Base-by-base conservation (phyloP, 2,329 filamentous ascomycete species). In the Claviceps purpurea region DNA sequence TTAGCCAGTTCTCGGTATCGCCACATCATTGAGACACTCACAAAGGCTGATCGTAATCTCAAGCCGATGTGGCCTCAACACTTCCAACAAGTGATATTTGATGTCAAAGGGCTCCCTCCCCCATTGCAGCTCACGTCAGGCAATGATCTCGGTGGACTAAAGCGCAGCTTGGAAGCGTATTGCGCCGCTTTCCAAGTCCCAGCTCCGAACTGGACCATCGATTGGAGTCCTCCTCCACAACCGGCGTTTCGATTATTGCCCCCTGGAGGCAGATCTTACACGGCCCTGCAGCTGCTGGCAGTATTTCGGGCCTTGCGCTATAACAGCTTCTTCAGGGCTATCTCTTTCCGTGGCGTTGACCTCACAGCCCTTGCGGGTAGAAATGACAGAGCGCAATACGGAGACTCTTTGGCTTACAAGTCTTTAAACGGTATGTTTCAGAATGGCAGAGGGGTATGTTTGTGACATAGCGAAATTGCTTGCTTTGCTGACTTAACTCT, bases 11-110 rank as follows among this genome's bases (percentile, higher is more conserved):
- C 74, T 26, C 71, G 76, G 58, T 77, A 77, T 58, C 70, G 75
- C 34, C 73, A 70, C 41, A 76, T 80, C 46, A 73, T 79, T 46
- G 72, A 74, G 50, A 75, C 71, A 2, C 66, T 81, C 37, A 75
- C 75, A 52, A 76, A 73, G 51, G 71, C 72, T 30, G 77, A 81
- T 58, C 73, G 76, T 40, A 75, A 73, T 51, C 62, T 81, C 45
- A 79, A 79, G 59, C 77, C 77, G 0, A 75, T 74, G 53, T 81
- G 77, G 77, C 77, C 77, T 10, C 72, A 77, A 50, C 67, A 75
- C 40, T 72, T 77, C 63, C 77, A 79, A 56, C 71, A 73, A 39
- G 66, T 68, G 42, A 71, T 78, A 4, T 79, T 80, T 56, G 70
- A 72, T 49, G 70, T 80, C 50, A 69, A 71, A 43, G 76, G 75